Evolutionary conservation across 2,329 filamentous ascomycete species (phyloP), one percentile per base, ranked within the genome.

Genomic region (Xenoacremonium recifei): DNA sequence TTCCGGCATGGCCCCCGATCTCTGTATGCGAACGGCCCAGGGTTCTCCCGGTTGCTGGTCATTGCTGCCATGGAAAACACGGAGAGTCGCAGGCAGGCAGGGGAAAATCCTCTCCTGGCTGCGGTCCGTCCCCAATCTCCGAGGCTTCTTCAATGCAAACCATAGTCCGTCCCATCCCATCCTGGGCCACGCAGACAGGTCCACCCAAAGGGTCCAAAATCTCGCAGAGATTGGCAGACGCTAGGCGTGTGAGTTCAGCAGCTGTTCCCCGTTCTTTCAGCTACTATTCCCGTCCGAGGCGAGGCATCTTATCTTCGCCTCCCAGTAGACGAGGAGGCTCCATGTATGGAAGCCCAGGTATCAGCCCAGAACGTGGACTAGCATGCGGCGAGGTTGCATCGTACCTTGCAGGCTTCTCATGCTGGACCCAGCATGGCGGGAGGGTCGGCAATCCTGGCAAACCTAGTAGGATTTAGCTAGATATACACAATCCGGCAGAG

Each of bases 71-170:
- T n/a, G n/a, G n/a, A n/a, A n/a, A n/a, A n/a, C n/a, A n/a, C n/a
- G n/a, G n/a, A n/a, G n/a, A n/a, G n/a, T n/a, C n/a, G n/a, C n/a
- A n/a, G n/a, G n/a, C n/a, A n/a, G n/a, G n/a, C n/a, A n/a, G n/a
- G n/a, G n/a, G n/a, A n/a, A n/a, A n/a, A n/a, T n/a, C n/a, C n/a
- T n/a, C n/a, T n/a, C n/a, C n/a, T n/a, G n/a, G 23, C 9, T 13
- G 23, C 23, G 19, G 36, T 37, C 40, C 25, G 40, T 49, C 18
- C 37, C 10, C 39, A 44, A 49, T 49, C 40, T 49, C 38, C 44
- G 40, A 32, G 11, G 16, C 25, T 13, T n/a, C 40, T 25, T 27
- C 27, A 37, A 35, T 32, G 39, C 42, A 13, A 27, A 13, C 9
- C 23, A 27, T 27, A 27, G 13, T 27, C 7, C 23, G 23, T 27